phyloP scores from a whole-genome alignment of 345 rosid genomes.

The Brassica incana region DNA sequence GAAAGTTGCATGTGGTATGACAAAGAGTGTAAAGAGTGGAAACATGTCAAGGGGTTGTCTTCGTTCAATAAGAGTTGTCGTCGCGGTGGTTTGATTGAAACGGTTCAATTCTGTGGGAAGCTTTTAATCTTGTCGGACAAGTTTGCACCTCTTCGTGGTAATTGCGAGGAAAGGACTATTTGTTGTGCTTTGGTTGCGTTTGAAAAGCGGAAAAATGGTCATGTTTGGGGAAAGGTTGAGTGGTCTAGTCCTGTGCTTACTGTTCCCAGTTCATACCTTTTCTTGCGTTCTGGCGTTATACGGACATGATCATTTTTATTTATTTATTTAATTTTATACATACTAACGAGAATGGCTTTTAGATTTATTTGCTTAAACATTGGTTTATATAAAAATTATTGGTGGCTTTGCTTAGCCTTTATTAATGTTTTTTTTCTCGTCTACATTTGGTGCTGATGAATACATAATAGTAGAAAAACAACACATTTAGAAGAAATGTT shows the following conservation, averaged over 20 bases:
- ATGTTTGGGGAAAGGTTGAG: not conserved
- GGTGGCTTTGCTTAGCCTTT: not conserved
- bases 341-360: not conserved
- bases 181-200: not conserved
- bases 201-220: not conserved
- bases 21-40: not conserved
- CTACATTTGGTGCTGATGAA: not conserved
- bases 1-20: not conserved
- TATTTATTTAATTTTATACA: no score
- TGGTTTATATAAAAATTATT: not conserved
- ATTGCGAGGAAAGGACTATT: not conserved
- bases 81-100: not conserved
- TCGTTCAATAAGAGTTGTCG: not conserved
- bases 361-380: not conserved
- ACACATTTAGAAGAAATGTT: not conserved
- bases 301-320: not conserved
- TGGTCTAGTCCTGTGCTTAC: not conserved
- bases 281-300: not conserved
- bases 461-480: not conserved
- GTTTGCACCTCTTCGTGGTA: not conserved
- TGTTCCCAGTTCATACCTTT: not conserved
- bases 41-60: not conserved
- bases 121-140: not conserved
- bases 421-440: not conserved
- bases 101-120: not conserved